phyloP scores from a whole-genome alignment of 2,329 filamentous ascomycete genomes.

The Teratosphaeria viscida region DNA sequence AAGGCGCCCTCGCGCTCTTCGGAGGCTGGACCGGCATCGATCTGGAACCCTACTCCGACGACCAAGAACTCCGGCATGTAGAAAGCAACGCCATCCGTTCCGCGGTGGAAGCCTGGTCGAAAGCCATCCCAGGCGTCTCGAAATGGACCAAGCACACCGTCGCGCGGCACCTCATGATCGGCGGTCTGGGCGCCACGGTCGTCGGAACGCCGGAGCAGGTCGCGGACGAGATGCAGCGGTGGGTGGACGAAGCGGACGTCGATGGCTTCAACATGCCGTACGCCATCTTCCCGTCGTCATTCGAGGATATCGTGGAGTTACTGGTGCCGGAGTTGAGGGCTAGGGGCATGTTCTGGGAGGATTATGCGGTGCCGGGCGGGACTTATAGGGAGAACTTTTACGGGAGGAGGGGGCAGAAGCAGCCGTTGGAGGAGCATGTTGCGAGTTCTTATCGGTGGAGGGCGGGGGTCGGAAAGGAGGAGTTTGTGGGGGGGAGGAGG shows the following conservation, averaged over 20 bases:
- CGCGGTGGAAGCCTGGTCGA: conserved; percentile 28
- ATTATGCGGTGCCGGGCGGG: conserved; percentile 43
- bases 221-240: conserved; percentile 52
- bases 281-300: conserved; percentile 48
- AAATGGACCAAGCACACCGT: conserved; percentile 67
- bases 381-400: conserved; percentile 53
- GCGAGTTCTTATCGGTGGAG: conserved; percentile 38
- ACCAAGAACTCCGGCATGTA: conserved; percentile 45
- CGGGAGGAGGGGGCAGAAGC: conserved; percentile 37
- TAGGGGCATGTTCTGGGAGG: conserved; percentile 46
- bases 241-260: conserved; percentile 58
- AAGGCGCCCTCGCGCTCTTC: conserved; percentile 62
- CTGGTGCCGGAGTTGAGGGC: conserved; percentile 51
- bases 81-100: neutral
- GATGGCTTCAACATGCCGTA: conserved; percentile 69
- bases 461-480: conserved; percentile 1
- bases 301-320: conserved; percentile 44
- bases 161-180: conserved; percentile 57
- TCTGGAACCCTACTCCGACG: conserved; percentile 49
- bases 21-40: conserved; percentile 66
- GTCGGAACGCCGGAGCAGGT: conserved; percentile 56
- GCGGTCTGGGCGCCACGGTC: conserved; percentile 54
- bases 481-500: neutral
- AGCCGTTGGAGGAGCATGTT: conserved; percentile 43
- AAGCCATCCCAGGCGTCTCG: conserved; percentile 46